Conservation (phyloP, 441 rosid species). For the Adansonia grandidieri region DNA sequence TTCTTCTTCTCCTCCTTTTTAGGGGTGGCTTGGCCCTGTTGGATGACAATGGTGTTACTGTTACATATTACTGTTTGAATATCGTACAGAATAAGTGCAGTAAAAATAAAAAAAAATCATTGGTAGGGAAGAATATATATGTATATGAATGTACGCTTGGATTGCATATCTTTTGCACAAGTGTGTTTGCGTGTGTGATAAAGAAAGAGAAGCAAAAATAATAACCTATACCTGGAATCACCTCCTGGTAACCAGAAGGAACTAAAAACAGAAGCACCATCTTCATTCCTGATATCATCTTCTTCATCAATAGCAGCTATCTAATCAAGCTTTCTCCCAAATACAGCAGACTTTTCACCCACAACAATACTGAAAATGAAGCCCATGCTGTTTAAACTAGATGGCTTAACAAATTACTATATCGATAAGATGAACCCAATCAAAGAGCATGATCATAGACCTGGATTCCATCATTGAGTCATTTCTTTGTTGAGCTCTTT, state of each 20-base stretch:
- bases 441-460: slow-evolving; percentile 39
- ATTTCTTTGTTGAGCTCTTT: slow-evolving; percentile 70
- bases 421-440: neutral
- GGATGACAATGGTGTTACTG: neutral
- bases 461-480: slow-evolving; percentile 82
- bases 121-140: neutral
- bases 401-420: neutral
- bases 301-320: slow-evolving; percentile 58
- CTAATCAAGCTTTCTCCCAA: slow-evolving; percentile 44
- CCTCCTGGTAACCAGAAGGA: slow-evolving; percentile 88
- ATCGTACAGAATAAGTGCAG: no score
- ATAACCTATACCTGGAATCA: slow-evolving; percentile 54
- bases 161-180: neutral
- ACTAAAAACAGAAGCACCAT: slow-evolving; percentile 66
- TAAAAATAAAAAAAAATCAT: neutral
- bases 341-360: slow-evolving; percentile 76
- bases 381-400: slow-evolving; percentile 14
- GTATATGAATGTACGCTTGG: neutral
- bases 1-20: slow-evolving; percentile 53
- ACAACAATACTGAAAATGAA: slow-evolving; percentile 67
- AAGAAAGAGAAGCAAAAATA: neutral
- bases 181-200: neutral
- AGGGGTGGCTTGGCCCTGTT: slow-evolving; percentile 47
- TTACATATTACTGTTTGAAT: no score
- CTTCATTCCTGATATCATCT: slow-evolving; percentile 43